Evolutionary conservation across 2,329 filamentous ascomycete species (phyloP), one percentile per base, ranked within the genome.

Genomic region (Fonsecaea nubica): DNA sequence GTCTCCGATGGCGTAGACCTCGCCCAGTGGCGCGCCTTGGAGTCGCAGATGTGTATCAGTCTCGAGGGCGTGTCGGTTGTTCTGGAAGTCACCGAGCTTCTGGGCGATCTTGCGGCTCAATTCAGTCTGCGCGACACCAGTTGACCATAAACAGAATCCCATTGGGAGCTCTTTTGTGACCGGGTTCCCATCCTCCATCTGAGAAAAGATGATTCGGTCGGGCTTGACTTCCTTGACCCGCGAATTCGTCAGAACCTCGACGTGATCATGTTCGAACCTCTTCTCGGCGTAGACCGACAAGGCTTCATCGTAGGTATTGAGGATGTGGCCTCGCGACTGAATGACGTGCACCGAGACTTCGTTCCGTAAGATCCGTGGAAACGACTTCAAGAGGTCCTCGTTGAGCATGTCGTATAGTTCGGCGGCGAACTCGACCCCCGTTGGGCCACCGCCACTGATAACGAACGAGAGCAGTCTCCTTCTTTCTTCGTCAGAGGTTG

Each of bases 281-380:
- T 92, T 87, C 80, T 99, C 95, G 21, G 95, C 94, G 76, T 96
- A 99, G 76, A 89, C 89, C 10, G 93, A 97, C 1, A 99, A 85
- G 0, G 92, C 90, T 80, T 99, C 95, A 71, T 99, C 95, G 76
- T 99, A 99, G 0, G 95, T 99, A 81, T 99, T 99, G 35, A 99
- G 84, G 70, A 99, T 99, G 74, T 99, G 95, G 48, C 91, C 89
- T 66, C 95, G 88, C 74, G 92, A 96, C 76, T 99, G 95, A 69
- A 99, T 97, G 55, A 99, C 85, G 76, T 99, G 96, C 1, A 99
- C 94, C 0, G 95, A 98, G 57, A 99, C 96, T 77, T 99, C 93
- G 76, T 98, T 98, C 68, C 95, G 89, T n/a, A 99, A 80, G 35
- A 99, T 87, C 69, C 89, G 89, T 2, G 95, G 95, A 78, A 97